Conservation (phyloP, 345 rosid species). For the Citrus inodora region DNA sequence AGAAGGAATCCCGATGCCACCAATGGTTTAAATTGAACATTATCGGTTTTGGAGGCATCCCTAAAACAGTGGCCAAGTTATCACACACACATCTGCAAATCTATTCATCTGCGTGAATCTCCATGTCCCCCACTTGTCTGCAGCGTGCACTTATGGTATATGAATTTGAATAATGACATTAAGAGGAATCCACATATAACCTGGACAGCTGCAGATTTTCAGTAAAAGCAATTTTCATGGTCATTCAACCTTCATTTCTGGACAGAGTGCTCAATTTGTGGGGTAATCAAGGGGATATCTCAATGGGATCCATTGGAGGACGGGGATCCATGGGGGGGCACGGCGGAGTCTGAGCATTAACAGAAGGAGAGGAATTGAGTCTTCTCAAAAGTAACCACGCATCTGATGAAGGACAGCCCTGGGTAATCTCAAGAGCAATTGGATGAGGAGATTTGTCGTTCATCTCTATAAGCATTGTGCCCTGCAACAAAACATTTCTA, state of each 20-base stretch:
- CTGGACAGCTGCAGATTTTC: background rate
- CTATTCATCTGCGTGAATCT: background rate
- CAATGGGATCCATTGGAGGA: constrained; percentile 22
- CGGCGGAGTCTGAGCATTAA: constrained; percentile 21
- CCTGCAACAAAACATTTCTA: constrained; percentile 43
- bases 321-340: constrained; percentile 6
- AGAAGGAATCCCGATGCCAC: background rate
- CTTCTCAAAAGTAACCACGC: constrained; percentile 74
- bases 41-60: background rate
- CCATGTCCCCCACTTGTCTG: background rate
- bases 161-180: background rate
- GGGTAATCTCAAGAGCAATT: constrained; percentile 62
- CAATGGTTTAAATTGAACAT: background rate
- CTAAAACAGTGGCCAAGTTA: background rate
- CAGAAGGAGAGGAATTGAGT: constrained; percentile 27
- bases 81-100: background rate
- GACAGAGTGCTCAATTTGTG: background rate
- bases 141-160: background rate
- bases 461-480: constrained; percentile 66
- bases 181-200: background rate
- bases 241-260: background rate
- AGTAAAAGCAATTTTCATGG: background rate
- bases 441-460: constrained; percentile 55
- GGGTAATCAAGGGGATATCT: constrained; percentile 45
- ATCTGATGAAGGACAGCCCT: constrained; percentile 66